These are phyloP conservation scores for Exophiala mesophila DNA, from an alignment of 2,329 filamentous ascomycete species.

Conservation along the genomic window DNA sequence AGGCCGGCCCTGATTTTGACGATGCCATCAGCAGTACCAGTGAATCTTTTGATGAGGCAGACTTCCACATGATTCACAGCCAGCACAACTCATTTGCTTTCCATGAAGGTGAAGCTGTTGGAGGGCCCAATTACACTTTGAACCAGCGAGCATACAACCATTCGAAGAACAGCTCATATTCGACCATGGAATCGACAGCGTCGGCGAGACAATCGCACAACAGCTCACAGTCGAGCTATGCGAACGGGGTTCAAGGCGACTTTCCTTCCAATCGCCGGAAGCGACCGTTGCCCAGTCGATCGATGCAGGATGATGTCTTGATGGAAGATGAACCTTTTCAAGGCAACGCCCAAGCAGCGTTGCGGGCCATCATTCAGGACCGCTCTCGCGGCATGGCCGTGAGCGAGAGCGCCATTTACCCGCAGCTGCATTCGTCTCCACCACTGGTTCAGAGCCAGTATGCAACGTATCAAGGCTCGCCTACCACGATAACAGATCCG, in stretches of 20 bases:
- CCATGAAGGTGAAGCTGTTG: conserved; percentile 29
- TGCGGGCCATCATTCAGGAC: conserved; percentile 42
- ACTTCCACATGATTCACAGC: conserved; percentile 35
- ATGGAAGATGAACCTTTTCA: conserved; percentile 29
- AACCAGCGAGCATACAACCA: conserved; percentile 31
- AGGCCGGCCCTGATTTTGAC: conserved; percentile 31
- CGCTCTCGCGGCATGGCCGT: conserved; percentile 29
- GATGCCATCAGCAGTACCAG: conserved; percentile 40
- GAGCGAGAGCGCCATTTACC: conserved; percentile 22
- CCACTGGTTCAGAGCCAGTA: conserved; percentile 37
- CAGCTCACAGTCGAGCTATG: conserved; percentile 26
- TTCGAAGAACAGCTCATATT: conserved; percentile 41
- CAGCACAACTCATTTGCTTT: conserved; percentile 38
- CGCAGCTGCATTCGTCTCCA: conserved; percentile 41
- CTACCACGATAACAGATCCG: conserved; percentile 47
- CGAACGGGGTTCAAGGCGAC: conserved; percentile 13
- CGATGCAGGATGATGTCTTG: conserved; percentile 21
- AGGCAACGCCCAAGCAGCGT: conserved; percentile 43
- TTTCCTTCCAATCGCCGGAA: conserved; percentile 12
- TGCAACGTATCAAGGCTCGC: conserved; percentile 42
- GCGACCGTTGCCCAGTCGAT: conserved; percentile 15
- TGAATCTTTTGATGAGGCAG: conserved; percentile 39
- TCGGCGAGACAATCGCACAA: conserved; percentile 40
- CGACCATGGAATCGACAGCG: conserved; percentile 37
- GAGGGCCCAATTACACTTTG: conserved; percentile 17